These are phyloP conservation scores for Penicillium riverlandense DNA, from an alignment of 495 filamentous ascomycete genomes.

Conservation along the genomic window DNA sequence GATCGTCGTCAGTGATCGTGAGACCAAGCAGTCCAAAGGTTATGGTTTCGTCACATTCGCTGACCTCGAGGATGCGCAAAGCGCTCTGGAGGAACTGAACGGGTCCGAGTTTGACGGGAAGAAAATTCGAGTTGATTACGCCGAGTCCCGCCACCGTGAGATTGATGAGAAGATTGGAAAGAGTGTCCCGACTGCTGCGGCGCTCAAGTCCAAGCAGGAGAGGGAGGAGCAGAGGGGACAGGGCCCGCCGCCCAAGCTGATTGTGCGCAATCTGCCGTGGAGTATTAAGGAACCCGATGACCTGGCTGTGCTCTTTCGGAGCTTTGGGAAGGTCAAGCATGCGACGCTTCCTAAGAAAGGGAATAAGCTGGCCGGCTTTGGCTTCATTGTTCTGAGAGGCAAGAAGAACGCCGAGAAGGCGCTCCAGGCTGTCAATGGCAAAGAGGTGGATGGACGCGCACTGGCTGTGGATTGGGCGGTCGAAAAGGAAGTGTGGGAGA, in stretches of 20 bases:
- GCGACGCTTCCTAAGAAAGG: constrained; percentile 71
- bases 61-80: constrained; percentile 80
- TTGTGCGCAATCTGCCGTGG: constrained; percentile 94
- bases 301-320: constrained; percentile 66
- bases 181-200: constrained; percentile 38
- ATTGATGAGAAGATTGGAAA: constrained; percentile 42
- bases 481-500: constrained; percentile 80
- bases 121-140: constrained; percentile 78
- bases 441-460: constrained; percentile 75
- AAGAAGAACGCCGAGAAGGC: constrained; percentile 90
- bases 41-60: constrained; percentile 97
- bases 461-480: constrained; percentile 96
- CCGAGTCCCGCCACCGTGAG: constrained; percentile 75
- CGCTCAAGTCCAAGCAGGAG: constrained; percentile 47
- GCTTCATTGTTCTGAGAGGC: constrained; percentile 83
- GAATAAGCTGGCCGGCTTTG: constrained; percentile 74
- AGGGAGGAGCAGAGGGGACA: constrained; percentile 50
- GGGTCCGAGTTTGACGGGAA: constrained; percentile 66
- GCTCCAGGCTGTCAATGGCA: constrained; percentile 77
- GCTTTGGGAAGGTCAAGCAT: constrained; percentile 83
- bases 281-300: constrained; percentile 82
- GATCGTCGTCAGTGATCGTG: constrained; percentile 71
- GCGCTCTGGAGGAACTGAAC: constrained; percentile 71
- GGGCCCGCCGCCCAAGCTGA: constrained; percentile 68
- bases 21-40: constrained; percentile 77